Conservation (phyloP, 164 flowering plant species). For the Stephania japonica region DNA sequence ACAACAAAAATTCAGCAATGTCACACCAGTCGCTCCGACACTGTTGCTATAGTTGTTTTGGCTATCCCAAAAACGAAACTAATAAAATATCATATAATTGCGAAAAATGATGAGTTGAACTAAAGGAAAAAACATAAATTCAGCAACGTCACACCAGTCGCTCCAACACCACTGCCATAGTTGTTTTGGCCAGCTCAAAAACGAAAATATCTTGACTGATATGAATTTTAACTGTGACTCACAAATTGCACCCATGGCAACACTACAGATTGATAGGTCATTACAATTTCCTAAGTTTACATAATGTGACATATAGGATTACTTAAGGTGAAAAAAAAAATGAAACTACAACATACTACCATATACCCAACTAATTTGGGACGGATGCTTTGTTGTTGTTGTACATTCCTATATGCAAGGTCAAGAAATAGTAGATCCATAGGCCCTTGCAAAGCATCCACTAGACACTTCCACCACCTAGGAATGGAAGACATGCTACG, state of each 20-base stretch:
- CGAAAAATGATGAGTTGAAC: too few relatives aligned
- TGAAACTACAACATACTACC: too few relatives aligned
- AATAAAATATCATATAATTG: too few relatives aligned
- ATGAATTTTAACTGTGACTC: neutral
- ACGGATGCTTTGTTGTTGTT: too few relatives aligned
- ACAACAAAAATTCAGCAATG: neutral
- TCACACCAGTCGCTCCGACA: neutral
- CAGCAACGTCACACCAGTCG: neutral
- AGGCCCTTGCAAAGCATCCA: too few relatives aligned
- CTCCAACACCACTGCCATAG: neutral
- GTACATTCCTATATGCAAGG: too few relatives aligned
- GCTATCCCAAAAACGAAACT: neutral
- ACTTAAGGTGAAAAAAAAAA: too few relatives aligned
- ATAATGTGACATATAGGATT: too few relatives aligned
- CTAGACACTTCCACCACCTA: too few relatives aligned
- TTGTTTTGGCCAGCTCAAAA: neutral
- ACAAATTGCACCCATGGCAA: neutral
- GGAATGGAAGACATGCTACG: too few relatives aligned
- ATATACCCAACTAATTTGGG: too few relatives aligned
- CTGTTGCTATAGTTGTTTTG: neutral
- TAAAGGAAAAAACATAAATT: neutral
- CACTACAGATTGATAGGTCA: neutral
- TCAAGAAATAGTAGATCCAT: too few relatives aligned
- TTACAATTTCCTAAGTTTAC: neutral
- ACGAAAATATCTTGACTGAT: neutral